These are phyloP conservation scores for Sporothrix curviconia DNA, from an alignment of 2,329 filamentous ascomycete genomes.

Conservation along the genomic window DNA sequence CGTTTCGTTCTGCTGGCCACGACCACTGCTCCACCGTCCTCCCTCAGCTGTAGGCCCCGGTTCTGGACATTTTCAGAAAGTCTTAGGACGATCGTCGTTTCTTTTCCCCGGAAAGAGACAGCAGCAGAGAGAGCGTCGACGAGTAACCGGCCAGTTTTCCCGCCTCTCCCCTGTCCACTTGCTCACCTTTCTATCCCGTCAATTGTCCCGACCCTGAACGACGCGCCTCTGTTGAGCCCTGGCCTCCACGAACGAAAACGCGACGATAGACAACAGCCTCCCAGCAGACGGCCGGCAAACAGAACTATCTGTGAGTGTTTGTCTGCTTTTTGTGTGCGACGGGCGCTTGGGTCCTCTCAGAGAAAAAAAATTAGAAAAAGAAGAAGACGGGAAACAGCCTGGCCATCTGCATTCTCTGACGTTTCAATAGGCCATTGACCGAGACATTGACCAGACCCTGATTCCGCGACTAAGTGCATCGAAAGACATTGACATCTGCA, in stretches of 20 bases:
- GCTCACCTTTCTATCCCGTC: not conserved
- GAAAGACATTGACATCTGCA: not conserved
- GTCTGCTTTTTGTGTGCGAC: not conserved
- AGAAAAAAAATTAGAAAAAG: too few relatives aligned
- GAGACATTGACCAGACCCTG: too few relatives aligned
- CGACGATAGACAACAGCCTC: too few relatives aligned
- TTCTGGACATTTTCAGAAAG: not conserved
- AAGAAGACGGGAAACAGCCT: too few relatives aligned
- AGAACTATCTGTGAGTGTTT: not conserved
- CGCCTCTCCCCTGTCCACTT: not conserved
- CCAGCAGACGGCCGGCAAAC: too few relatives aligned
- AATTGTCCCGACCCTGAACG: constrained; percentile 8
- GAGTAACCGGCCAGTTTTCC: not conserved
- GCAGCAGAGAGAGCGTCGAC: not conserved
- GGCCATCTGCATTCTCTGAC: too few relatives aligned
- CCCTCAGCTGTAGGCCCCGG: not conserved
- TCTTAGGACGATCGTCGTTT: not conserved
- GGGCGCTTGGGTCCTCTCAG: not conserved
- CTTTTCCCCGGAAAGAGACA: not conserved
- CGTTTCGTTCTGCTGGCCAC: not conserved
- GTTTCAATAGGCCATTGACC: not conserved
- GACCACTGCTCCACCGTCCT: not conserved
- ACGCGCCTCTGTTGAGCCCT: constrained; percentile 7
- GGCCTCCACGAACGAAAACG: constrained; percentile 1
- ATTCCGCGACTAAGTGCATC: too few relatives aligned